These are phyloP conservation scores for Boletales sp. DNA, from an alignment of 768 basidiomycete species.

Conservation along the genomic window DNA sequence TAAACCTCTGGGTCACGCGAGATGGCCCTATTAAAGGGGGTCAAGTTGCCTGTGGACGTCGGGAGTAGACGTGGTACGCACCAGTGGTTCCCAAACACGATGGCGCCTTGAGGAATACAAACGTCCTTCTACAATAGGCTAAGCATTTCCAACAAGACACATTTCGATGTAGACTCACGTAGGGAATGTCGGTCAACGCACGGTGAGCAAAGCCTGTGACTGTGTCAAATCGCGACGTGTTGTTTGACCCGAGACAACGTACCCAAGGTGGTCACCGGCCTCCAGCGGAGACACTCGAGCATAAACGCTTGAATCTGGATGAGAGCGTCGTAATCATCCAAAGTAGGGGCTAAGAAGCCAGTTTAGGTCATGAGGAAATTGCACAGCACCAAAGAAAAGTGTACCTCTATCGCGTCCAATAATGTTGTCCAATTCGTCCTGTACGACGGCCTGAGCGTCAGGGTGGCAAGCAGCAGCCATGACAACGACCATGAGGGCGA, in stretches of 20 bases:
- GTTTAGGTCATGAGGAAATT: not conserved
- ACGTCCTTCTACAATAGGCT: constrained; percentile 27
- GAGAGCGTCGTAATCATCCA: constrained; percentile 35
- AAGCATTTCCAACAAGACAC: not conserved
- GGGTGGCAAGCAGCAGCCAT: constrained; percentile 58
- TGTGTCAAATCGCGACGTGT: not conserved
- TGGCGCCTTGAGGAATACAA: constrained; percentile 35
- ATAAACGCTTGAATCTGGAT: constrained; percentile 39
- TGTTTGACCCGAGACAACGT: not conserved
- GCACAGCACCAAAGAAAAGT: not conserved
- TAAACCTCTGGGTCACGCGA: constrained; percentile 56
- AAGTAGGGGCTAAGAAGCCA: constrained; percentile 33
- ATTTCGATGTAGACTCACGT: constrained; percentile 36
- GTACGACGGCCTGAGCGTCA: constrained; percentile 46
- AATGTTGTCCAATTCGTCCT: constrained; percentile 52
- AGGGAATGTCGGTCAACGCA: constrained; percentile 60
- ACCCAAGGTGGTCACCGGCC: constrained; percentile 37
- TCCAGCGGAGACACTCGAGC: constrained; percentile 41
- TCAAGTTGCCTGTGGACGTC: not conserved
- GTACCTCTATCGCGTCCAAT: constrained; percentile 42
- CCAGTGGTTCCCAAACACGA: constrained; percentile 38
- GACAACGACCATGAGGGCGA: constrained; percentile 53
- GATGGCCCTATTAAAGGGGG: constrained; percentile 38
- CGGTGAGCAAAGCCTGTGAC: constrained; percentile 56
- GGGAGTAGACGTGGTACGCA: not conserved